Conservation (phyloP, 768 basidiomycete genomes). For the Tulasnella sp. region DNA sequence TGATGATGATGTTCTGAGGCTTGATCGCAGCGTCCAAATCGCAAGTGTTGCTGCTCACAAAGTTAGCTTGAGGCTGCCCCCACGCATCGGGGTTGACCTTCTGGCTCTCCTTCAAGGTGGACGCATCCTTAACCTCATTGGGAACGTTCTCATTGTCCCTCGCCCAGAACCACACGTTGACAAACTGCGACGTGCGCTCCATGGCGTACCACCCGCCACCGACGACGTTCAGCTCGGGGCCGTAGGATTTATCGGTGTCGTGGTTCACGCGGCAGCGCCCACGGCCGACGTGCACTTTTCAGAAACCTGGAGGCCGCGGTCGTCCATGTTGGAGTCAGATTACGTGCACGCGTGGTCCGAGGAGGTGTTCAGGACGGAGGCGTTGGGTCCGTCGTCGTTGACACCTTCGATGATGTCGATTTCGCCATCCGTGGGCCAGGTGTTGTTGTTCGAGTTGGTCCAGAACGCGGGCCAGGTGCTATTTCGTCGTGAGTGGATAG, state of each 20-base stretch:
- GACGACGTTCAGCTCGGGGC: constrained; percentile 25
- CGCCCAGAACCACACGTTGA: constrained; percentile 25
- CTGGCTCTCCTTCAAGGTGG: neutral
- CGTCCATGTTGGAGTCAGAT: constrained; percentile 29
- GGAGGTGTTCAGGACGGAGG: constrained; percentile 17
- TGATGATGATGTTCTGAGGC: too few species aligned
- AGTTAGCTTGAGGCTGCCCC: constrained; percentile 26
- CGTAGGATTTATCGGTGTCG: constrained; percentile 9
- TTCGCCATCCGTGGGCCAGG: constrained; percentile 48
- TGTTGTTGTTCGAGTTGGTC: constrained; percentile 17
- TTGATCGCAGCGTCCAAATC: too few species aligned
- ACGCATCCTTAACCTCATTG: neutral
- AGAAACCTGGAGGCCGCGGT: neutral
- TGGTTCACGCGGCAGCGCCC: constrained; percentile 5
- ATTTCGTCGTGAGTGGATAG: too few species aligned
- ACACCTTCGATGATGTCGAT: constrained; percentile 37
- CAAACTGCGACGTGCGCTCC: neutral
- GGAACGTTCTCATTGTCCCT: constrained; percentile 17
- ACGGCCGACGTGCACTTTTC: neutral
- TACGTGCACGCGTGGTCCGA: constrained; percentile 58
- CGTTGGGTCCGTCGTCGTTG: constrained; percentile 26
- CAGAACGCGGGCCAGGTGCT: constrained; percentile 48
- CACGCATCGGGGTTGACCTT: constrained; percentile 17
- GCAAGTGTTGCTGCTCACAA: constrained; percentile 19
- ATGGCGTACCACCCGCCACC: constrained; percentile 25